Percentiles rank a stretch among this genome's conserved stretches.
Evolutionary conservation across 768 basidiomycete genomes (phyloP).

Genomic region (Roridomyces roridus): DNA sequence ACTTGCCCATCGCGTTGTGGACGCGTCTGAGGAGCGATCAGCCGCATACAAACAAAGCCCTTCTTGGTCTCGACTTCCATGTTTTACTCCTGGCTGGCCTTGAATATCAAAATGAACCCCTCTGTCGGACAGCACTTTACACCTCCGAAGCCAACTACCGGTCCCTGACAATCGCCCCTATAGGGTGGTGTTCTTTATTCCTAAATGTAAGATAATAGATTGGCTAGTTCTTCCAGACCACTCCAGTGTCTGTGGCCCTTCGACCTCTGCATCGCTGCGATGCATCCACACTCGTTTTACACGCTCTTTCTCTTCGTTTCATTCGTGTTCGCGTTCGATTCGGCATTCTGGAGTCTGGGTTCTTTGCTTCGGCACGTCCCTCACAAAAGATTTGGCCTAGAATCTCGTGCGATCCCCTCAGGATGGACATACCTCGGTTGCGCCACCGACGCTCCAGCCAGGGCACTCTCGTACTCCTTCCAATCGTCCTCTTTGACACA

Average conservation of each 20-base stretch:
- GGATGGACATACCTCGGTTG: not conserved
- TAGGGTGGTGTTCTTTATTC: not conserved
- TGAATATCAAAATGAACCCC: too few relatives aligned
- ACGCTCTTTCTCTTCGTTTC: not conserved
- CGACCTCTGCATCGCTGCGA: not conserved
- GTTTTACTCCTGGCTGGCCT: too few relatives aligned
- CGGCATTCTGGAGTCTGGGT: not conserved
- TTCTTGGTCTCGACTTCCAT: too few relatives aligned
- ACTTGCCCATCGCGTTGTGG: slow-evolving; percentile 7
- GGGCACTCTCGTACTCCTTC: too few relatives aligned
- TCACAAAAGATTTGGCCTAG: not conserved
- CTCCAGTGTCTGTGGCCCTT: not conserved
- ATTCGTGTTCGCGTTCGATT: not conserved
- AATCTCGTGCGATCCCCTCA: not conserved
- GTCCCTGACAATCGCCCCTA: not conserved
- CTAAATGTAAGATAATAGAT: too few relatives aligned
- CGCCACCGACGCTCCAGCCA: too few relatives aligned
- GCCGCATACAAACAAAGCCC: too few relatives aligned
- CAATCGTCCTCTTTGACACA: too few relatives aligned
- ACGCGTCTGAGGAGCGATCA: too few relatives aligned
- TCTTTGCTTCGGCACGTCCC: not conserved
- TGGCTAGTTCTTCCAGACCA: not conserved
- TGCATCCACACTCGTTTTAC: not conserved
- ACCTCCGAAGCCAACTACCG: not conserved
- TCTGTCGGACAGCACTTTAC: too few relatives aligned